Evolutionary conservation across 1,284 basidiomycete genomes (phyloP).

Genomic region (Papiliotrema terrestris): DNA sequence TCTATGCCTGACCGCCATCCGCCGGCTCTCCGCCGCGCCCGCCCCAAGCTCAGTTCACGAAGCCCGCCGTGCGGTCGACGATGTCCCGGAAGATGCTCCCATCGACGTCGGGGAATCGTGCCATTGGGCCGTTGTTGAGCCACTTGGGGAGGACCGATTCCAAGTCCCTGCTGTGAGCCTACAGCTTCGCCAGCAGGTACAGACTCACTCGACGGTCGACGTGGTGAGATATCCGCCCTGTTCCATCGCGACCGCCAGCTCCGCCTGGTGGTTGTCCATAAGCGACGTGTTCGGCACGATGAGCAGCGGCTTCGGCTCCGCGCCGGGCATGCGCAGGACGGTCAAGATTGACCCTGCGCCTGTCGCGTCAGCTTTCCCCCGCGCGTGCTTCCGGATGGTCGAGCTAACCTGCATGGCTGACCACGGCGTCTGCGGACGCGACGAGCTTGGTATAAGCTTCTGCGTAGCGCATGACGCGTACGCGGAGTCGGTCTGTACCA

Average conservation of each 20-base stretch:
- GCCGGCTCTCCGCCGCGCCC: no score
- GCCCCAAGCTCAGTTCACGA: no score
- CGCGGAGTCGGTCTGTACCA: conserved; percentile 53
- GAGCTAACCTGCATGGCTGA: conserved; percentile 84
- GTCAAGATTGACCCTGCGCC: conserved; percentile 94
- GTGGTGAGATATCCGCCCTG: conserved; percentile 62
- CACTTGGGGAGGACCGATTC: no score
- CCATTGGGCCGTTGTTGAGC: no score
- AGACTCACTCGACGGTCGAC: conserved; percentile 50
- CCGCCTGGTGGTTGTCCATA: conserved; percentile 90
- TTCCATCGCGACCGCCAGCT: conserved; percentile 71
- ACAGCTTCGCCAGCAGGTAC: not conserved
- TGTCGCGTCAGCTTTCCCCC: conserved; percentile 43
- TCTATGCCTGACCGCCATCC: no score
- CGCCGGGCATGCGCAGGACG: conserved; percentile 61
- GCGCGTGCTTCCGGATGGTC: no score
- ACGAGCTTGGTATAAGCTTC: conserved; percentile 65
- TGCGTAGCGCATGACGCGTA: conserved; percentile 70
- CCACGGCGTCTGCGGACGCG: conserved; percentile 66
- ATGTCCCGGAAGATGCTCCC: no score
- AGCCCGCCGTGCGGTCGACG: no score
- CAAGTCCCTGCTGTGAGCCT: no score
- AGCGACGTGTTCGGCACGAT: conserved; percentile 85
- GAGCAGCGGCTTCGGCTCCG: conserved; percentile 72
- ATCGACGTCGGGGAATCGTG: no score